These are phyloP conservation scores for Silene noctiflora DNA, from an alignment of 179 eudicot species.

Conservation along the genomic window DNA sequence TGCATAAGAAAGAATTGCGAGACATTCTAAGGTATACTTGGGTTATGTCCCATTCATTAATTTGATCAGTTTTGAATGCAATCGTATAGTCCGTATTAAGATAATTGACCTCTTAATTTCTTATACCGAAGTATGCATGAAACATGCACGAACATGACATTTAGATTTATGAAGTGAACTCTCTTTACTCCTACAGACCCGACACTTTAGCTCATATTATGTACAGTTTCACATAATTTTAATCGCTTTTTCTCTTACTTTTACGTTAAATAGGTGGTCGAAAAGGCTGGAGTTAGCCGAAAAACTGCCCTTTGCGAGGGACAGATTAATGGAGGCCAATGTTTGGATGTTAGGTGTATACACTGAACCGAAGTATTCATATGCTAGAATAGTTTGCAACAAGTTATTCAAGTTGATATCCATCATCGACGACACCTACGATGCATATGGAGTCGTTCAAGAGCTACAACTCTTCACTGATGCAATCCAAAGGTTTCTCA, in stretches of 20 bases:
- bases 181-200: too few relatives aligned
- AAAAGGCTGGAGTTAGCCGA: conserved; percentile 1
- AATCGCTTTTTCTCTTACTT: too few relatives aligned
- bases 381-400: conserved; percentile 13
- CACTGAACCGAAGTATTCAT: conserved; percentile 23
- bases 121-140: too few relatives aligned
- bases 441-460: conserved; percentile 20
- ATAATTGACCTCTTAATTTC: too few relatives aligned
- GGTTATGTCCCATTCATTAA: too few relatives aligned
- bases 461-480: conserved; percentile 16
- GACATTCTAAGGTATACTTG: not conserved
- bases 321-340: conserved; percentile 26
- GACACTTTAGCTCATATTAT: too few relatives aligned
- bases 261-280: conserved; percentile 25
- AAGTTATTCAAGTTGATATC: conserved; percentile 17
- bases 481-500: conserved; percentile 22
- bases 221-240: too few relatives aligned
- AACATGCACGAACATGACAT: too few relatives aligned
- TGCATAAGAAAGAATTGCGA: conserved; percentile 5
- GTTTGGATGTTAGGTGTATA: conserved; percentile 19
- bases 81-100: too few relatives aligned
- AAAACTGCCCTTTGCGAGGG: conserved; percentile 24
- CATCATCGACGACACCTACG: conserved; percentile 25
- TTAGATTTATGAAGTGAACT: too few relatives aligned
- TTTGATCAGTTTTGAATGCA: too few relatives aligned